These are phyloP conservation scores for Yamadazyma epiphylla DNA, from an alignment of 1,139 yeast genomes.

Conservation along the genomic window DNA sequence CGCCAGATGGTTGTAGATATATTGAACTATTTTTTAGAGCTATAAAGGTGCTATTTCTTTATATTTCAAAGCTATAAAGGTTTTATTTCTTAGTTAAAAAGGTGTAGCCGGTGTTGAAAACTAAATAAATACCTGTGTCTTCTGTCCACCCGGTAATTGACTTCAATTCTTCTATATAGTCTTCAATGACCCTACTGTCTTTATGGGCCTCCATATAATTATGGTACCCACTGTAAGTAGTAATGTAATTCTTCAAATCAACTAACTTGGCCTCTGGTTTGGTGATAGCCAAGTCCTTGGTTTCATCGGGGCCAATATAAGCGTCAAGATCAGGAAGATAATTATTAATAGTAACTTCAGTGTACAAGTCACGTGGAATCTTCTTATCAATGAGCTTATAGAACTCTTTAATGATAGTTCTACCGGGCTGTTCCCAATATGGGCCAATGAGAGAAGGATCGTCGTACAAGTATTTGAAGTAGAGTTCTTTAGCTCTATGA, in stretches of 20 bases:
- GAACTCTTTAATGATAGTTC: constrained; percentile 26
- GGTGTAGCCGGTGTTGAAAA: constrained; percentile 41
- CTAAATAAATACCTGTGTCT: constrained; percentile 27
- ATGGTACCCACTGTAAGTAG: constrained; percentile 39
- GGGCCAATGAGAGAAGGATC: constrained; percentile 37
- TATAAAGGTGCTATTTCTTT: no score
- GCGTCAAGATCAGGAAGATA: constrained; percentile 20
- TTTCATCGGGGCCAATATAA: constrained; percentile 13
- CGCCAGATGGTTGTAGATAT: no score
- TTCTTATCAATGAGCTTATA: constrained; percentile 25
- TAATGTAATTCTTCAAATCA: constrained; percentile 27
- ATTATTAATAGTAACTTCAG: constrained; percentile 22
- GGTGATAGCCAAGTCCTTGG: constrained; percentile 20
- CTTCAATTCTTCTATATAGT: constrained; percentile 22
- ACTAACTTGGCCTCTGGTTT: constrained; percentile 18
- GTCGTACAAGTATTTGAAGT: constrained; percentile 32
- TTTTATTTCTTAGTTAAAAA: constrained; percentile 22
- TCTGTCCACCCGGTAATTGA: constrained; percentile 12
- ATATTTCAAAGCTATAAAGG: no score
- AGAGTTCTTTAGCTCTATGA: constrained; percentile 21
- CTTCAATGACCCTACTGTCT: constrained; percentile 19
- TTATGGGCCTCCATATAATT: constrained; percentile 27
- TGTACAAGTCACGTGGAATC: constrained; percentile 28
- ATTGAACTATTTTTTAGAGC: no score
- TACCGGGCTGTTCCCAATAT: constrained; percentile 46